Conservation (phyloP, 2,329 filamentous ascomycete genomes). For the Fusarium sp. region DNA sequence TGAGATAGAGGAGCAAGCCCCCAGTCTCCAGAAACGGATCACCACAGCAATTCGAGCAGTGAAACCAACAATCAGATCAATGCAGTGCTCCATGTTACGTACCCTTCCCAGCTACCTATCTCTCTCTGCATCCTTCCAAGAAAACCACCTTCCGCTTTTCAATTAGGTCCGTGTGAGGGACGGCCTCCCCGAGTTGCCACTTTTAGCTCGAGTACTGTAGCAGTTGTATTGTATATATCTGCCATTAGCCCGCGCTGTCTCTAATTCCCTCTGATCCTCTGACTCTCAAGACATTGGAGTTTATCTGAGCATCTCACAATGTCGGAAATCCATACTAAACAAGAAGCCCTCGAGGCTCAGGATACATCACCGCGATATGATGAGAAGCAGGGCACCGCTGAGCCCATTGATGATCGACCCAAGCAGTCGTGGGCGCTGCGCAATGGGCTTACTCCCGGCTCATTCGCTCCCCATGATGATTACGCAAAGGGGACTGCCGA, state of each 20-base stretch:
- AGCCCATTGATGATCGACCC: neutral
- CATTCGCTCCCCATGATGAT: slow-evolving; percentile 37
- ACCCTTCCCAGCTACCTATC: neutral
- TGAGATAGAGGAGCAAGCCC: slow-evolving; percentile 1
- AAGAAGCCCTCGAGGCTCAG: slow-evolving; percentile 24
- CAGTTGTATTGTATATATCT: slow-evolving; percentile 8
- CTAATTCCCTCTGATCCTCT: neutral
- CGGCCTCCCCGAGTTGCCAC: neutral
- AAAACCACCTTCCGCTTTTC: slow-evolving; percentile 27
- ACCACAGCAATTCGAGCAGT: slow-evolving; percentile 5
- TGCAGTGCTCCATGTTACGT: slow-evolving; percentile 14
- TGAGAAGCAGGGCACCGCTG: slow-evolving; percentile 28
- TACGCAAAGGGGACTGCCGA: slow-evolving; percentile 32
- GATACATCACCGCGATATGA: slow-evolving; percentile 19
- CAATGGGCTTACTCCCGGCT: slow-evolving; percentile 38
- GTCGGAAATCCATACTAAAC: slow-evolving; percentile 29
- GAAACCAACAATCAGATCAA: neutral
- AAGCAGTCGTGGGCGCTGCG: slow-evolving; percentile 38
- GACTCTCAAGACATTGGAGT: neutral
- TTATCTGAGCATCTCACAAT: slow-evolving; percentile 6
- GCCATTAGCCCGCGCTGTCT: neutral
- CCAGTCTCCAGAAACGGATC: neutral
- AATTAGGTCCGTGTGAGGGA: slow-evolving; percentile 6
- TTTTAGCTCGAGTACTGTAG: neutral
- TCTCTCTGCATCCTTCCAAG: neutral